Conservation (phyloP, 495 filamentous ascomycete genomes). For the Aspergillus conjunctus region DNA sequence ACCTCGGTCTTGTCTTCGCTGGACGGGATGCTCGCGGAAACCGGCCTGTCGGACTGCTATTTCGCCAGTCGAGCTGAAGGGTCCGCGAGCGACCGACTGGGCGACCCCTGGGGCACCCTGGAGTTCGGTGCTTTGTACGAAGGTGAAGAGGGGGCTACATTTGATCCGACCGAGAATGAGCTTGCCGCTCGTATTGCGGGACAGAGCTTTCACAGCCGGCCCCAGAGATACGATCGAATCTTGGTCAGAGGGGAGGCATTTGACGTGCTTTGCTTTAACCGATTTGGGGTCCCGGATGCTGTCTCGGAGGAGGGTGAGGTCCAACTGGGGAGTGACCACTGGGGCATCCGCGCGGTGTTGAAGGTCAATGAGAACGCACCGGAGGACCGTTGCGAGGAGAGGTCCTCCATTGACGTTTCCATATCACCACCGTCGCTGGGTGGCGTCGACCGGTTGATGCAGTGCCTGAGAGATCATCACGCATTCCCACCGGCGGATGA, state of each 20-base stretch:
- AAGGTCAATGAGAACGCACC: background rate
- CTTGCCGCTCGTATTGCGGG: constrained; percentile 5
- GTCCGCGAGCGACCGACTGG: too few species aligned
- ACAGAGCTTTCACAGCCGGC: constrained; percentile 10
- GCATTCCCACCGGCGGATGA: constrained; percentile 2
- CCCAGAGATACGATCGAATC: constrained; percentile 8
- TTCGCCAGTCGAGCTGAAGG: background rate
- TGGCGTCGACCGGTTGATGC: background rate
- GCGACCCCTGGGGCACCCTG: too few species aligned
- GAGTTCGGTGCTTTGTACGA: constrained; percentile 5
- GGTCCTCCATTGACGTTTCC: background rate
- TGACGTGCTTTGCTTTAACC: background rate
- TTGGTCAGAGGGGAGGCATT: background rate
- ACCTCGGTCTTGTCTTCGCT: constrained; percentile 1
- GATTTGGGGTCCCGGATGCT: constrained; percentile 4
- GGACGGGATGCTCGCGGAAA: constrained; percentile 2
- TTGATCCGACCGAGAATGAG: constrained; percentile 5
- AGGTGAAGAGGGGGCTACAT: constrained; percentile 9
- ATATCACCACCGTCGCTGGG: background rate
- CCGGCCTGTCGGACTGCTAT: background rate
- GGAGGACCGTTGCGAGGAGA: background rate
- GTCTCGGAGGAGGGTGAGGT: background rate
- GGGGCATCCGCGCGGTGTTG: background rate
- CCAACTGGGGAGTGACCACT: constrained; percentile 7
- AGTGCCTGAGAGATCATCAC: background rate